These are phyloP conservation scores for Phytophthora megakarya DNA, from an alignment of 352 stramenopile species.

Conservation along the genomic window DNA sequence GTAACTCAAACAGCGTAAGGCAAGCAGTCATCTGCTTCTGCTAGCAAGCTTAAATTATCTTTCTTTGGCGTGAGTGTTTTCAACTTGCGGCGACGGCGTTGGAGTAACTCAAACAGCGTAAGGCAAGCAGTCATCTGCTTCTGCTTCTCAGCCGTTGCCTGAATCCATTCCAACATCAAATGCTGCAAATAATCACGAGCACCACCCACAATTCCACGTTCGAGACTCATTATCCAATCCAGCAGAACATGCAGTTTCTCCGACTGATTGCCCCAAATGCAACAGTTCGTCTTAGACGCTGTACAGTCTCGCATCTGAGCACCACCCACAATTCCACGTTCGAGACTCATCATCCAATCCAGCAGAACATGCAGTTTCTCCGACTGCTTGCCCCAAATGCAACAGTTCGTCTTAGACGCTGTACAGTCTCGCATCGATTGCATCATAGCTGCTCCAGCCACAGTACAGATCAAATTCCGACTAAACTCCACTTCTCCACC, in stretches of 20 bases:
- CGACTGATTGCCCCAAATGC: constrained; percentile 58
- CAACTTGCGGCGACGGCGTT: constrained; percentile 35
- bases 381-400: constrained; percentile 58
- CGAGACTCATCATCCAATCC: constrained; percentile 49
- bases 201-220: not conserved
- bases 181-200: constrained; percentile 31
- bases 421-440: constrained; percentile 50
- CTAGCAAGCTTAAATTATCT: no score
- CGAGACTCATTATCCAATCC: constrained; percentile 49
- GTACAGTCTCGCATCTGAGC: no score
- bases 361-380: constrained; percentile 57
- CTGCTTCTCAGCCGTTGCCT: constrained; percentile 40
- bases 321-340: not conserved
- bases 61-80: not conserved
- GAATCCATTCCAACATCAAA: constrained; percentile 45
- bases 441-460: constrained; percentile 47
- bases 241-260: constrained; percentile 57
- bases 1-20: constrained; percentile 65
- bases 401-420: constrained; percentile 56
- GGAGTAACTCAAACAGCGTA: constrained; percentile 64
- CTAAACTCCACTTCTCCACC: not conserved
- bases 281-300: constrained; percentile 56
- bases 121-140: constrained; percentile 61
- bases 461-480: constrained; percentile 52
- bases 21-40: no score